Conservation (phyloP, 495 filamentous ascomycete genomes). For the Peziza echinospora region DNA sequence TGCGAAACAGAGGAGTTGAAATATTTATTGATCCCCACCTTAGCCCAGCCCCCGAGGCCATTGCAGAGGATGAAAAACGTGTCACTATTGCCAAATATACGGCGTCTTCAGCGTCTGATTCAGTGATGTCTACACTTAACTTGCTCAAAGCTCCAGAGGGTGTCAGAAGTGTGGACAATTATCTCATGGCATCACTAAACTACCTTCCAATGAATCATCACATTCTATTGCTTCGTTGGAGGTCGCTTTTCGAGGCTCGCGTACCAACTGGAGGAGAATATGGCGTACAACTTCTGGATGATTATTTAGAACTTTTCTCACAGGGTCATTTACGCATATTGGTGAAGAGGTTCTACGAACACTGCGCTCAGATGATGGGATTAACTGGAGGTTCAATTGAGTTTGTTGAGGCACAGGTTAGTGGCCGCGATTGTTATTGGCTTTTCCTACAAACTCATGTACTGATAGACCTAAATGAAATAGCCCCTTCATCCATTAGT, state of each 20-base stretch:
- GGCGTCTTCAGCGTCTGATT: constrained; percentile 5
- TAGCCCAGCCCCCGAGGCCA: constrained; percentile 13
- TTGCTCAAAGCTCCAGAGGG: background rate
- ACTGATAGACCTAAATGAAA: constrained; percentile 22
- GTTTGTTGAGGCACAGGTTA: constrained; percentile 28
- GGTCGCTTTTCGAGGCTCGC: background rate
- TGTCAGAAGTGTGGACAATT: constrained; percentile 4
- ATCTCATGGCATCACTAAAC: constrained; percentile 7
- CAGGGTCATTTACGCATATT: constrained; percentile 8
- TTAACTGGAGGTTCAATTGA: background rate
- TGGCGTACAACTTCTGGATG: background rate
- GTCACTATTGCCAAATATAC: constrained; percentile 18
- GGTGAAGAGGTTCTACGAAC: too few relatives aligned
- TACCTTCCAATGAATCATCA: constrained; percentile 12
- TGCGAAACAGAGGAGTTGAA: constrained; percentile 88
- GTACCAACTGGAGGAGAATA: background rate
- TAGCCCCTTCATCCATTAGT: constrained; percentile 43
- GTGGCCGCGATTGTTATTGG: constrained; percentile 18
- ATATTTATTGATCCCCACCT: constrained; percentile 41
- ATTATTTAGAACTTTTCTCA: constrained; percentile 1
- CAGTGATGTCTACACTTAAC: constrained; percentile 3
- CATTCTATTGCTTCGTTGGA: background rate
- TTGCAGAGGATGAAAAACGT: constrained; percentile 25
- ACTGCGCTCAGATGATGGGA: too few relatives aligned
- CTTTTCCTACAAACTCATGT: constrained; percentile 5